These are phyloP conservation scores for Metschnikowia corniflorae DNA, from an alignment of 805 yeast species.

Conservation along the genomic window DNA sequence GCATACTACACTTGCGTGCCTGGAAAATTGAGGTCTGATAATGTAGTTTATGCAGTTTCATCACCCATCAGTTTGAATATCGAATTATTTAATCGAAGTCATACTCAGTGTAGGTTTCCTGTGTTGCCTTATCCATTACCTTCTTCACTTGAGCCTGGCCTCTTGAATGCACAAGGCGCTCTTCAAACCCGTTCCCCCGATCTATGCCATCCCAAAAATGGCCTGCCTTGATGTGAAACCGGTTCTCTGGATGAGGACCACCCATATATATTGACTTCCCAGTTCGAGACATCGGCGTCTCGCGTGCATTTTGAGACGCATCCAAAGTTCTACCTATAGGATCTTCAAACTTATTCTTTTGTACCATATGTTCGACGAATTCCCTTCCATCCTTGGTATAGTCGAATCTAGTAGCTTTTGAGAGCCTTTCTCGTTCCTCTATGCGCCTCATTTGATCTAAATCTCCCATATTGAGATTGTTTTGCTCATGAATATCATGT, in stretches of 20 bases:
- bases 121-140: slow-evolving; percentile 9
- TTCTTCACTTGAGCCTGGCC: slow-evolving; percentile 21
- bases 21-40: neutral
- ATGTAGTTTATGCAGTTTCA: neutral
- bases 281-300: slow-evolving; percentile 21
- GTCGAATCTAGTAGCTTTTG: slow-evolving; percentile 32
- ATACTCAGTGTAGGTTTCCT: slow-evolving; percentile 19
- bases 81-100: slow-evolving; percentile 12
- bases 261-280: slow-evolving; percentile 54
- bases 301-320: neutral
- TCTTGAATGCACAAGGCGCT: slow-evolving; percentile 46
- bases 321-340: slow-evolving; percentile 45
- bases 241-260: slow-evolving; percentile 57
- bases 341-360: slow-evolving; percentile 50
- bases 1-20: too few species aligned
- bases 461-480: slow-evolving; percentile 13
- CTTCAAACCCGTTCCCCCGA: slow-evolving; percentile 85
- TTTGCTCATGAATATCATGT: slow-evolving; percentile 12
- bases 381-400: slow-evolving; percentile 34
- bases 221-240: slow-evolving; percentile 79
- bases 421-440: slow-evolving; percentile 15
- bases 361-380: slow-evolving; percentile 30
- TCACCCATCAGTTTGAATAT: neutral
- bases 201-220: slow-evolving; percentile 90
- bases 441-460: slow-evolving; percentile 12